These are phyloP conservation scores for Clarireedia paspali DNA, from an alignment of 2,329 filamentous ascomycete genomes.

Conservation along the genomic window DNA sequence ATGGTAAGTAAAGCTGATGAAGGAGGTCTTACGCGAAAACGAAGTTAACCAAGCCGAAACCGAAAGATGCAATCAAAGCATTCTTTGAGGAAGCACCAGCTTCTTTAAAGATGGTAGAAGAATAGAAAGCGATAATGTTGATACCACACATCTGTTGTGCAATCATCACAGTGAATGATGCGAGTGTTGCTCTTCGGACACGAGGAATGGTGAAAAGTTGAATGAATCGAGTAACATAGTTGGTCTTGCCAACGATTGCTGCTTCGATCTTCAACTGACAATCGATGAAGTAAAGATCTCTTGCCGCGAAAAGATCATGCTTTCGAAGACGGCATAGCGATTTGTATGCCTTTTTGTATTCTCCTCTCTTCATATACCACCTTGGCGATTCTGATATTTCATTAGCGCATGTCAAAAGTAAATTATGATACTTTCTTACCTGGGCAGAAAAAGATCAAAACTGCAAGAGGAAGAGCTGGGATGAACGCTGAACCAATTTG, in stretches of 20 bases:
- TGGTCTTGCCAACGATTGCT: constrained; percentile 29
- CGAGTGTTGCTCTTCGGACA: constrained; percentile 63
- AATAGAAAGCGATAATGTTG: constrained; percentile 72
- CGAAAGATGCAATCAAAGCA: constrained; percentile 54
- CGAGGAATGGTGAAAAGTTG: constrained; percentile 64
- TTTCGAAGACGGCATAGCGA: constrained; percentile 51
- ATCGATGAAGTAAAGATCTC: constrained; percentile 53
- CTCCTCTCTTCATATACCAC: constrained; percentile 35
- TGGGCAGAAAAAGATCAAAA: constrained; percentile 57
- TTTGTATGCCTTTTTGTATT: constrained; percentile 44
- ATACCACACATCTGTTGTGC: constrained; percentile 29
- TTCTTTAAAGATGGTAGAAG: constrained; percentile 51
- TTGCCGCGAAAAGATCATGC: constrained; percentile 49
- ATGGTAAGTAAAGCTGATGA: constrained; percentile 22
- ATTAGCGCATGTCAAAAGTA: neutral
- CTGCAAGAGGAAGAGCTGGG: constrained; percentile 47
- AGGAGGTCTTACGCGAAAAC: constrained; percentile 24
- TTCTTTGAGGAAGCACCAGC: constrained; percentile 47
- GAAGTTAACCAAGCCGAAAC: constrained; percentile 58
- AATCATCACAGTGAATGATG: constrained; percentile 71
- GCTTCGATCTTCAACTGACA: constrained; percentile 39
- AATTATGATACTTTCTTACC: neutral
- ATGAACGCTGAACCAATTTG: constrained; percentile 59
- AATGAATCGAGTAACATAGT: constrained; percentile 53
- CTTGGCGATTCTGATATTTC: constrained; percentile 42